Evolutionary conservation across 495 filamentous ascomycete species (phyloP).

Genomic region (Hypoxylon perforatum): DNA sequence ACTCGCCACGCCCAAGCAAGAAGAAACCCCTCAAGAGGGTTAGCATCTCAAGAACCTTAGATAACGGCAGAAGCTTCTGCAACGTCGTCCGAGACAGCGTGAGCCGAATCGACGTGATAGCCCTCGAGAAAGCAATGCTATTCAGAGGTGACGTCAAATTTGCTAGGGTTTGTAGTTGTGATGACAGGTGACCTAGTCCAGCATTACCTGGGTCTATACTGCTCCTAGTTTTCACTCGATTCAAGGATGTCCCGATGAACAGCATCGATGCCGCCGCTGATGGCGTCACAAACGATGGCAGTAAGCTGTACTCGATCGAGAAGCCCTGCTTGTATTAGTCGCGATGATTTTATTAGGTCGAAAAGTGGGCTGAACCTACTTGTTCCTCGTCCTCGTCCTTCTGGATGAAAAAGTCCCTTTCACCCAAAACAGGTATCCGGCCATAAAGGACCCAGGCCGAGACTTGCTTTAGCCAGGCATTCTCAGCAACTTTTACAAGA

Average conservation of each 20-base stretch:
- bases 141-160: slow-evolving; percentile 77
- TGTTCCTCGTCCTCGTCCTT: slow-evolving; percentile 52
- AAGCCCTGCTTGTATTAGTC: slow-evolving; percentile 58
- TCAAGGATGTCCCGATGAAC: slow-evolving; percentile 89
- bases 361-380: slow-evolving; percentile 27
- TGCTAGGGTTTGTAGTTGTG: slow-evolving; percentile 79
- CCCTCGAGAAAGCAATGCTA: slow-evolving; percentile 71
- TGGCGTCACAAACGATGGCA: slow-evolving; percentile 81
- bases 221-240: slow-evolving; percentile 72
- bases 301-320: slow-evolving; percentile 61
- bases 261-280: slow-evolving; percentile 83
- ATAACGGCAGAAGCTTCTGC: slow-evolving; percentile 80
- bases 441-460: slow-evolving; percentile 93
- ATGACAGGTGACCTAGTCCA: slow-evolving; percentile 69
- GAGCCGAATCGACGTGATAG: slow-evolving; percentile 79
- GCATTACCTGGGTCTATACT: slow-evolving; percentile 65
- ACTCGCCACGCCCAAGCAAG: slow-evolving; percentile 87
- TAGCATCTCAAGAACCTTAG: slow-evolving; percentile 79
- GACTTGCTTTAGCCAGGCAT: slow-evolving; percentile 88
- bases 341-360: background rate
- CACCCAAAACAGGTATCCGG: slow-evolving; percentile 75
- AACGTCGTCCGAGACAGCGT: slow-evolving; percentile 84
- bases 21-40: slow-evolving; percentile 86
- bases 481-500: slow-evolving; percentile 81
- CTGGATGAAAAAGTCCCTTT: slow-evolving; percentile 85